Evolutionary conservation across 2,329 filamentous ascomycete species (phyloP), one percentile per base, ranked within the genome.

Genomic region (Trichothecium roseum): DNA sequence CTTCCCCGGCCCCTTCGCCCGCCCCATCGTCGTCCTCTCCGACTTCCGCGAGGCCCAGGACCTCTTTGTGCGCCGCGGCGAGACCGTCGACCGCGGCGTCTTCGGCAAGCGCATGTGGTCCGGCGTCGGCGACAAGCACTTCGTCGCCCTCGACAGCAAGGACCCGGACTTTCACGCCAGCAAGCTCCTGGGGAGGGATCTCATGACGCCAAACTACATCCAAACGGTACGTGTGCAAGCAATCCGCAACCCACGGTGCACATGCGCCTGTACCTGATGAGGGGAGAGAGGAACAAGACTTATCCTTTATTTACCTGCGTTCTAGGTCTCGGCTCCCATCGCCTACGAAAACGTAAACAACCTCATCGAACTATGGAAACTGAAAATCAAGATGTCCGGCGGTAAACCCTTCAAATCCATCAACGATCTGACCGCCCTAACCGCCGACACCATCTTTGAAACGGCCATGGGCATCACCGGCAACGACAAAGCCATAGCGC

Each of bases 121-220:
- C 5, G 49, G 47, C 1, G 18, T 51, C 9, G 41, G 40, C 7
- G n/a, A n/a, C n/a, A n/a, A n/a, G n/a, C n/a, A n/a, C n/a, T n/a
- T n/a, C n/a, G n/a, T n/a, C n/a, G n/a, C n/a, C n/a, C n/a, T n/a
- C n/a, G n/a, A n/a, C n/a, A n/a, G n/a, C n/a, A n/a, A n/a, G n/a
- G 48, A 59, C 36, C 50, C 54, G 4, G 44, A 49, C 6, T 56
- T 53, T 41, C 57, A 51, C 41, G 33, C 26, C 13, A 53, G 58
- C 28, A 54, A 47, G 34, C 48, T 53, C 28, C 46, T 62, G 4
- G 40, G 59, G 4, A 45, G 50, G 30, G 58, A 61, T 29, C 42
- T 62, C 7, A 59, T 62, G 59, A 47, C 55, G 3, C 53, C 56
- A 0, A 44, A 34, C 8, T 62, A 62, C 34, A 40, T 62, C 14